A percentile compares a stretch with the other conserved stretches of the same genome.
Conservation (phyloP, 2,329 filamentous ascomycete genomes). For the Colletotrichum orbiculare region DNA sequence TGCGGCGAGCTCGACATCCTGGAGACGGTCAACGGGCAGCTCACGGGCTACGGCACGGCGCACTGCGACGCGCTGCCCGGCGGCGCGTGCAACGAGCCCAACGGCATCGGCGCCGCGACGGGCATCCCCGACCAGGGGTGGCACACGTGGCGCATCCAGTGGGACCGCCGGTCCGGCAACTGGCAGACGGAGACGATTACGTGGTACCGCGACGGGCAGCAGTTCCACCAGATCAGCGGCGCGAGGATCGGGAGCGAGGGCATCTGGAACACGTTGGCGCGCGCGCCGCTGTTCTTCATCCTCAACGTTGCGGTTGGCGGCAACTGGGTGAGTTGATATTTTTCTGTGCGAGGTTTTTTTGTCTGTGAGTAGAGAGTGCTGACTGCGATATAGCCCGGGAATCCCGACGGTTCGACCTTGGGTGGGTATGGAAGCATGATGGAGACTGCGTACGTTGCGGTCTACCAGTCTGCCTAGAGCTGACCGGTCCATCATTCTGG, state of each 20-base stretch:
- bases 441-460: conserved; percentile 53
- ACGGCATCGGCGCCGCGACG: conserved; percentile 50
- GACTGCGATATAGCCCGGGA: conserved; percentile 42
- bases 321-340: conserved; percentile 48
- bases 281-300: conserved; percentile 57
- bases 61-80: conserved; percentile 59
- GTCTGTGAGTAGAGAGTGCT: neutral
- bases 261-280: conserved; percentile 57
- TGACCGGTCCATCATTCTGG: neutral
- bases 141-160: conserved; percentile 60
- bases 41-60: conserved; percentile 58
- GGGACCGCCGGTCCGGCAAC: conserved; percentile 55
- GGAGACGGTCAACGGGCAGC: conserved; percentile 59
- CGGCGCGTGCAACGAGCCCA: conserved; percentile 60
- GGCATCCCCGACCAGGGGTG: conserved; percentile 55
- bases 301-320: conserved; percentile 62
- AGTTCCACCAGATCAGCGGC: conserved; percentile 57
- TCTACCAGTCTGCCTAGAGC: conserved; percentile 45
- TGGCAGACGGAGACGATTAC: conserved; percentile 61
- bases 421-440: conserved; percentile 54
- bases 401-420: conserved; percentile 47
- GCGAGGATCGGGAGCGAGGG: conserved; percentile 51
- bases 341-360: neutral
- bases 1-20: conserved; percentile 64
- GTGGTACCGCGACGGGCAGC: conserved; percentile 58